Evolutionary conservation across 225 moss, liverwort and hornwort species (phyloP).

Genomic region (Bryum argenteum): DNA sequence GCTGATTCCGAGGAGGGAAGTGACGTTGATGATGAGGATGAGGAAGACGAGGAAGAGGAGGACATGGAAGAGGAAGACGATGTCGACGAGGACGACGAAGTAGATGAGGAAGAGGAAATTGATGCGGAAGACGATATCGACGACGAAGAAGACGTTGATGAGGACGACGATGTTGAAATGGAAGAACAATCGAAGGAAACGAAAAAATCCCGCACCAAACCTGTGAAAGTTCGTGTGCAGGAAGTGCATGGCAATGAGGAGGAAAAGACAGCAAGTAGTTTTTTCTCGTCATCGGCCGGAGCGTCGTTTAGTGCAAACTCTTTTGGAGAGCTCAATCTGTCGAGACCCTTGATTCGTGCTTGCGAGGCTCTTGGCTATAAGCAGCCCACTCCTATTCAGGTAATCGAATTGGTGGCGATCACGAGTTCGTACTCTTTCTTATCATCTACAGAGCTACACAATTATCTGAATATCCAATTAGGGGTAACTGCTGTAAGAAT

Average conservation of each 20-base stretch:
- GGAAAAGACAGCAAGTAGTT: slow-evolving; percentile 45
- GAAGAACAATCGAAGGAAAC: slow-evolving; percentile 17
- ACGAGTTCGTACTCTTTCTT: too few species aligned
- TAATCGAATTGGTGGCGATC: slow-evolving; percentile 12
- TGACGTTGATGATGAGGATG: slow-evolving; percentile 19
- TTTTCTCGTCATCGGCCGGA: slow-evolving; percentile 84
- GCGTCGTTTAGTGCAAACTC: slow-evolving; percentile 87
- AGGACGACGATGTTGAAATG: slow-evolving; percentile 32
- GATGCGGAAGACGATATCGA: slow-evolving; percentile 10
- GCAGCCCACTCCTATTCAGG: slow-evolving; percentile 97
- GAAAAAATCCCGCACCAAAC: slow-evolving; percentile 27
- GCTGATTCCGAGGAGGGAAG: slow-evolving; percentile 18
- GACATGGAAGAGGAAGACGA: slow-evolving; percentile 23
- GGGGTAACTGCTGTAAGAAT: background rate
- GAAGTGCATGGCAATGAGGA: slow-evolving; percentile 40
- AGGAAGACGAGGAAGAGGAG: slow-evolving; percentile 2
- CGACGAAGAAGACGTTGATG: slow-evolving; percentile 28
- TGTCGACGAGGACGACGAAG: slow-evolving; percentile 15
- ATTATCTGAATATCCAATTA: background rate
- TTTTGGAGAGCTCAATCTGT: slow-evolving; percentile 87
- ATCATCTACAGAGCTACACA: background rate
- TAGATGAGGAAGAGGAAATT: slow-evolving; percentile 4
- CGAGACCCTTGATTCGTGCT: slow-evolving; percentile 87
- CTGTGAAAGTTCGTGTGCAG: slow-evolving; percentile 57
- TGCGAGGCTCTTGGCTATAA: slow-evolving; percentile 87